Percentiles rank a stretch among this genome's conserved stretches.
Evolutionary conservation across 306 rosid genomes (phyloP).

Genomic region (Citrullus amarus): DNA sequence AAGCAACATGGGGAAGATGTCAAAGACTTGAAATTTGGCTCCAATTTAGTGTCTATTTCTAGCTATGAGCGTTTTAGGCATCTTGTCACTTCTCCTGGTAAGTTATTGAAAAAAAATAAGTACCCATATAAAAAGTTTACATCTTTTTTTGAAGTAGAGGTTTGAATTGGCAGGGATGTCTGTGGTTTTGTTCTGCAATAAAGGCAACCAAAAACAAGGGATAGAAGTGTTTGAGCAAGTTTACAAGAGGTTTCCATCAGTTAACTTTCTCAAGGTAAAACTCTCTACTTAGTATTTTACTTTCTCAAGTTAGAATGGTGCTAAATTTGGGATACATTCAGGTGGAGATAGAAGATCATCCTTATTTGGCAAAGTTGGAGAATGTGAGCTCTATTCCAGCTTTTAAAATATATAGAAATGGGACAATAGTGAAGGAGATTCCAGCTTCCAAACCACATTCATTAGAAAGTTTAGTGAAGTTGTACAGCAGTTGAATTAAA

Average conservation of each 20-base stretch:
- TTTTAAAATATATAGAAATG: conserved; percentile 89
- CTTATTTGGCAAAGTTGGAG: conserved; percentile 73
- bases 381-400: conserved; percentile 55
- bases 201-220: conserved; percentile 42
- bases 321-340: conserved; percentile 8
- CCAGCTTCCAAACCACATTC: conserved; percentile 45
- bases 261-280: conserved; percentile 77
- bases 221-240: conserved; percentile 59
- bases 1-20: conserved; percentile 57
- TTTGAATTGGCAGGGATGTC: conserved; percentile 53
- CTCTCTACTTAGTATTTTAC: too few relatives aligned
- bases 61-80: conserved; percentile 78
- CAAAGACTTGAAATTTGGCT: conserved; percentile 61
- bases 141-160: neutral
- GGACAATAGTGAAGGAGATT: conserved; percentile 73
- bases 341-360: conserved; percentile 91
- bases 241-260: conserved; percentile 75
- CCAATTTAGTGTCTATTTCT: conserved; percentile 56
- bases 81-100: conserved; percentile 77
- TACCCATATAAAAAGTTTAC: neutral
- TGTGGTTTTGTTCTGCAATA: conserved; percentile 74
- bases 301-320: neutral
- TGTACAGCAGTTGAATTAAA: conserved; percentile 47
- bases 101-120: neutral
- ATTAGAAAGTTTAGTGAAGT: conserved; percentile 64